Percentiles rank a stretch among this genome's conserved stretches.
Conservation (phyloP, 164 flowering plant species). For the Stephania japonica region DNA sequence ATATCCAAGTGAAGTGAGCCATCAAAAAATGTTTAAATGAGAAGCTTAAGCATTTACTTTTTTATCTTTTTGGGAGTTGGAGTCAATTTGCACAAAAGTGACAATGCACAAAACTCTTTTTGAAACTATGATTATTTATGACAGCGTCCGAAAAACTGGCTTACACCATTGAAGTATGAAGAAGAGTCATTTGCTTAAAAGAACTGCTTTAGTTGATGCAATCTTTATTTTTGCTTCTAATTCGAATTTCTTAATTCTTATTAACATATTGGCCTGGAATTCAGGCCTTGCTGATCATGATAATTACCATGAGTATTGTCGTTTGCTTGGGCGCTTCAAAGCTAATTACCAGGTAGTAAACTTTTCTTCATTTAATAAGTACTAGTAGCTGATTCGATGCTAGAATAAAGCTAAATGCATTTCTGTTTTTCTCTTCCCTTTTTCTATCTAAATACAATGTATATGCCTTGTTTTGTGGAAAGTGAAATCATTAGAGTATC, state of each 20-base stretch:
- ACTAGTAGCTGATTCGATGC: not conserved
- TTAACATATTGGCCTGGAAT: slow-evolving; percentile 10
- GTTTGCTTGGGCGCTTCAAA: slow-evolving; percentile 95
- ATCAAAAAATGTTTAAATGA: no score
- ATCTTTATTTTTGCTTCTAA: not conserved
- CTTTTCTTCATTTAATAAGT: not conserved
- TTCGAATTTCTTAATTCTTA: no score
- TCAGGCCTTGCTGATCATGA: slow-evolving; percentile 97
- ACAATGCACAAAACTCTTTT: not conserved
- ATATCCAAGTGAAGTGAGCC: no score
- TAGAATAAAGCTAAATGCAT: not conserved
- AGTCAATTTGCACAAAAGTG: not conserved
- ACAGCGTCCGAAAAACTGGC: no score
- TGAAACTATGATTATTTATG: no score
- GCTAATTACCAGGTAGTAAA: slow-evolving; percentile 80
- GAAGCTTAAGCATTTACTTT: no score
- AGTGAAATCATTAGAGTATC: not conserved
- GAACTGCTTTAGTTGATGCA: not conserved
- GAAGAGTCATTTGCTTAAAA: no score
- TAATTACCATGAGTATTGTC: slow-evolving; percentile 97
- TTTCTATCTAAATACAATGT: not conserved
- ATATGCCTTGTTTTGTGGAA: not conserved
- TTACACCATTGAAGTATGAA: no score
- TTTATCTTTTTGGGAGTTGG: no score
- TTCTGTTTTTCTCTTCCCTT: not conserved